Evolutionary conservation across 2,329 filamentous ascomycete species (phyloP).

Genomic region (Penicillium rolfsii): DNA sequence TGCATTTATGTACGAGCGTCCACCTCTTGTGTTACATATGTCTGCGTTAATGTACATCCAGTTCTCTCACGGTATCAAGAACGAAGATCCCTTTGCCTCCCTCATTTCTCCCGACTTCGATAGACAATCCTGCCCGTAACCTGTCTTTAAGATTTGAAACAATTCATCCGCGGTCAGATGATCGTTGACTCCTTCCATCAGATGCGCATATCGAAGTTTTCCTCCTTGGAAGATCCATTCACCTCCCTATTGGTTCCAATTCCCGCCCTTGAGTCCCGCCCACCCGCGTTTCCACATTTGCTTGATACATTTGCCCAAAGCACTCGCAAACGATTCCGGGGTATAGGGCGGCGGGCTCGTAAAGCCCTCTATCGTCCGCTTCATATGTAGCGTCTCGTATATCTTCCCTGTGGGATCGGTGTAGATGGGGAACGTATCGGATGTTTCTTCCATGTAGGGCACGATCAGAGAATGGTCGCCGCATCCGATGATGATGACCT

Average conservation of each 20-base stretch:
- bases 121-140: background rate
- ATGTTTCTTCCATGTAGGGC: slow-evolving; percentile 27
- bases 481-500: slow-evolving; percentile 32
- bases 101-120: background rate
- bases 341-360: slow-evolving; percentile 20
- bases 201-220: slow-evolving; percentile 24
- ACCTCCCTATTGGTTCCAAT: slow-evolving; percentile 22
- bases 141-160: slow-evolving; percentile 17
- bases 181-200: slow-evolving; percentile 23
- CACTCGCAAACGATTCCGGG: slow-evolving; percentile 13
- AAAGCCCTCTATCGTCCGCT: slow-evolving; percentile 14
- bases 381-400: slow-evolving; percentile 29
- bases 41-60: background rate
- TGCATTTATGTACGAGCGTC: background rate
- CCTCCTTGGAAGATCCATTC: slow-evolving; percentile 27
- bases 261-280: slow-evolving; percentile 12
- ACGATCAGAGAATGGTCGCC: slow-evolving; percentile 25
- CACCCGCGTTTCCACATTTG: slow-evolving; percentile 23
- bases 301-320: slow-evolving; percentile 14
- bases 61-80: background rate
- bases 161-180: slow-evolving; percentile 24
- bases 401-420: slow-evolving; percentile 23
- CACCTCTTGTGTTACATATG: background rate
- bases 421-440: slow-evolving; percentile 25
- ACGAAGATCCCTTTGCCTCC: background rate